These are phyloP conservation scores for Pyricularia sp. DNA, from an alignment of 2,329 filamentous ascomycete genomes.

Conservation along the genomic window DNA sequence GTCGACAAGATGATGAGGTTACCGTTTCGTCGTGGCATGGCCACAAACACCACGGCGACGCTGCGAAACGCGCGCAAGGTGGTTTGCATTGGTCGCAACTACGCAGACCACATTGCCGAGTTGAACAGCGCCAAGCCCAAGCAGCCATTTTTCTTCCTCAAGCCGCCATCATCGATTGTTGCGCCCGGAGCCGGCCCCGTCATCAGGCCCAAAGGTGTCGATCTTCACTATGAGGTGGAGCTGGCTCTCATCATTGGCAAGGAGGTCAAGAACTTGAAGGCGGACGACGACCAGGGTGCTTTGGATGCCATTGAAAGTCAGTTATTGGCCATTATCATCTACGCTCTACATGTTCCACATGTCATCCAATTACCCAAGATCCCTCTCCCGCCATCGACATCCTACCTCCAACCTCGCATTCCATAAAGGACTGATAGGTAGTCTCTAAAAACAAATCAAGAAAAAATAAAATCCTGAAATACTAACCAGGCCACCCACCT, in stretches of 20 bases:
- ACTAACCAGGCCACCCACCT: background rate
- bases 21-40: constrained; percentile 16
- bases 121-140: constrained; percentile 78
- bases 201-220: constrained; percentile 68
- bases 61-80: constrained; percentile 47
- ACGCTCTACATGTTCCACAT: too few relatives aligned
- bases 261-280: constrained; percentile 60
- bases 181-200: constrained; percentile 67
- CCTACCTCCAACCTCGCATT: background rate
- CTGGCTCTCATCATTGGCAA: constrained; percentile 82
- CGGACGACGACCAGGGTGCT: constrained; percentile 61
- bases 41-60: constrained; percentile 18
- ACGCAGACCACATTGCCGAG: constrained; percentile 91
- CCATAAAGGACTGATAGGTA: too few relatives aligned
- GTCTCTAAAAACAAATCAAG: background rate
- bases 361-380: too few relatives aligned
- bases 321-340: constrained; percentile 10
- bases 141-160: constrained; percentile 98
- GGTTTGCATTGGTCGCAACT: constrained; percentile 84
- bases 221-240: constrained; percentile 91
- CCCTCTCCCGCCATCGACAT: background rate
- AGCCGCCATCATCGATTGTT: constrained; percentile 79
- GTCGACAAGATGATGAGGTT: background rate
- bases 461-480: background rate
- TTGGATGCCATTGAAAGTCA: constrained; percentile 70